Base-by-base conservation (phyloP, 441 rosid genomes). In the Adansonia madagascariensis region DNA sequence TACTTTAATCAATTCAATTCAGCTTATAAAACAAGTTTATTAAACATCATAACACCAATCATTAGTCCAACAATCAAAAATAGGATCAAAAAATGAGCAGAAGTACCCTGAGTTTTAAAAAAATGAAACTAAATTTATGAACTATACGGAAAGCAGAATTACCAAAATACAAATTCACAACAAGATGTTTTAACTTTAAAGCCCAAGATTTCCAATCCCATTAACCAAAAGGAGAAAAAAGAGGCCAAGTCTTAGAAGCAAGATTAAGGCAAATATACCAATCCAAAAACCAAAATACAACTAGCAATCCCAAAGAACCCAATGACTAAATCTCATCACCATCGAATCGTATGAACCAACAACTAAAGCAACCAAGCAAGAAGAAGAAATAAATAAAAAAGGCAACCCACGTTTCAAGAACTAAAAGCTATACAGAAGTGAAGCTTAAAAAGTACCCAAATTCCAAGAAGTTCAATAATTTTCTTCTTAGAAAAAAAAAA, bases 131-230 rank as follows among this genome's bases (percentile, higher is more conserved):
- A 59, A 20, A 76, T 50, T 60, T 55, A 55, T 4, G n/a, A 35
- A 47, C 20, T 4, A 47, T 31, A 31, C 50, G 9, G 49, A 53
- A 24, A 53, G 50, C 14, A 62, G 59, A 63, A 9, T 50, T n/a
- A 35, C 15, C 62, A 46, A 46, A 75, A 75, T 15, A 35, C 76
- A 75, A 72, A 71, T 17, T 66, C 15, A 66, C 27, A 66, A 46
- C 47, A 50, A 41, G 1, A 41, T 50, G 17, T 50, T 11, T 14
- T 14, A 50, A 50, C 56, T 50, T 50, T 50, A 50, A 50, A 50
- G 12, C 56, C 56, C 56, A 50, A 14, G 8, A 3, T 4, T 50
- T 12, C 2, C 44, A 5, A 41, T 6, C 7, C 7, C 44, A 6
- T 8, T 3, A 57, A 18, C 17, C 3, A 39, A 59, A 59, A 17